phyloP scores from a whole-genome alignment of 139 green algal species.

The Chlamydomonas incerta region DNA sequence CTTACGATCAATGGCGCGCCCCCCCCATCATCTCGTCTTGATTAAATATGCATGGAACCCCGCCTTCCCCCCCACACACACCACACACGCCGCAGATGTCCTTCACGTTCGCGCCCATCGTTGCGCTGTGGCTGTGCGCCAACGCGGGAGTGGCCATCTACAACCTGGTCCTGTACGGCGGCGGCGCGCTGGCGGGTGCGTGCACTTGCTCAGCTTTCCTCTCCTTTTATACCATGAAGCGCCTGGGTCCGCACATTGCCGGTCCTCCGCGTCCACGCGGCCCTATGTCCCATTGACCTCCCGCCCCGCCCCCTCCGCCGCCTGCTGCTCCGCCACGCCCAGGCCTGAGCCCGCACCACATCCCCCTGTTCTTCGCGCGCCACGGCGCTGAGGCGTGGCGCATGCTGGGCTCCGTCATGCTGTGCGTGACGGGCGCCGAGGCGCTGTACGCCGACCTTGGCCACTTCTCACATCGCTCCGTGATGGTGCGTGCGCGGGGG shows the following conservation, averaged over 20 bases:
- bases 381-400: slow-evolving; percentile 51
- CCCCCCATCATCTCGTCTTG: too few species aligned
- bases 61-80: too few species aligned
- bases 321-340: neutral
- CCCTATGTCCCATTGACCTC: too few species aligned
- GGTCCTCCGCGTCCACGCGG: too few species aligned
- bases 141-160: slow-evolving; percentile 64
- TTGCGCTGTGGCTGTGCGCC: slow-evolving; percentile 57
- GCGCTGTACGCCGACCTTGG: slow-evolving; percentile 77
- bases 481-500: too few species aligned
- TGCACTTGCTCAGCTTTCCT: neutral
- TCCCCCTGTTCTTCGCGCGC: slow-evolving; percentile 42
- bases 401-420: slow-evolving; percentile 65
- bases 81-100: too few species aligned
- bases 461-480: slow-evolving; percentile 59
- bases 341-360: slow-evolving; percentile 31
- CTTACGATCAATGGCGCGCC: too few species aligned
- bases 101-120: slow-evolving; percentile 66
- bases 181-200: neutral
- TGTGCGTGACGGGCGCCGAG: slow-evolving; percentile 73
- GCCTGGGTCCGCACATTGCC: neutral
- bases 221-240: neutral
- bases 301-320: neutral
- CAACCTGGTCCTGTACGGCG: slow-evolving; percentile 58
- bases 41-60: too few species aligned